Evolutionary conservation across 176 grass and related monocot genomes (phyloP).

Genomic region (Oryza meridionalis): DNA sequence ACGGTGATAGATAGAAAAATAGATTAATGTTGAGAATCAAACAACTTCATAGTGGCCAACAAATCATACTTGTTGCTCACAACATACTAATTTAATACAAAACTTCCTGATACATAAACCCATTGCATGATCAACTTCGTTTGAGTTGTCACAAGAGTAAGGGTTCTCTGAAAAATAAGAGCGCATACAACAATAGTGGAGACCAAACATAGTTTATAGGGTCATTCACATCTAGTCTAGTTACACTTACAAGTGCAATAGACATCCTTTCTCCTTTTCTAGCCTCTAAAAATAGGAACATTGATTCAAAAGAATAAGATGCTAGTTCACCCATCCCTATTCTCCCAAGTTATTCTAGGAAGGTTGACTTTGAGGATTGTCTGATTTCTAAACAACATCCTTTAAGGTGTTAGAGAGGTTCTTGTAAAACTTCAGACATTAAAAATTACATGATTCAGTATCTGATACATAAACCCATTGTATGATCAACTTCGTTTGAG

Average conservation of each 20-base stretch:
- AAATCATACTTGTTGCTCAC: neutral
- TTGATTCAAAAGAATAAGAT: slow-evolving; percentile 24
- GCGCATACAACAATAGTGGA: slow-evolving; percentile 34
- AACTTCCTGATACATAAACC: neutral
- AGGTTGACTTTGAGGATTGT: slow-evolving; percentile 44
- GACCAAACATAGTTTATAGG: neutral
- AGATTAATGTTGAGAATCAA: neutral
- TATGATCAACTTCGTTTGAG: too few species aligned
- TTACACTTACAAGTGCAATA: slow-evolving; percentile 3
- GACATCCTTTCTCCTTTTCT: neutral
- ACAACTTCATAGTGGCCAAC: slow-evolving; percentile 6
- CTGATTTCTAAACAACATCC: slow-evolving; percentile 92
- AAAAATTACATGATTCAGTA: slow-evolving; percentile 1
- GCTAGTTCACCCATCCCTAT: slow-evolving; percentile 38
- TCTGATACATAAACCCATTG: too few species aligned
- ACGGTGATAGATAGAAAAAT: too few species aligned
- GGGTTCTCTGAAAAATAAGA: slow-evolving; percentile 10
- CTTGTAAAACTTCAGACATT: slow-evolving; percentile 75
- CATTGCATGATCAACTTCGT: slow-evolving; percentile 21
- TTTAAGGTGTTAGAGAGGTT: slow-evolving; percentile 77
- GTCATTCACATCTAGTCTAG: neutral
- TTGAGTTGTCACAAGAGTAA: slow-evolving; percentile 6
- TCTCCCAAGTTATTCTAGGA: slow-evolving; percentile 24
- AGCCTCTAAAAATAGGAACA: slow-evolving; percentile 1
- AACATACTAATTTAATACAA: slow-evolving; percentile 8